Evolutionary conservation across 192 early-diverging fungal species (phyloP).

Genomic region (Backusella australiensis): DNA sequence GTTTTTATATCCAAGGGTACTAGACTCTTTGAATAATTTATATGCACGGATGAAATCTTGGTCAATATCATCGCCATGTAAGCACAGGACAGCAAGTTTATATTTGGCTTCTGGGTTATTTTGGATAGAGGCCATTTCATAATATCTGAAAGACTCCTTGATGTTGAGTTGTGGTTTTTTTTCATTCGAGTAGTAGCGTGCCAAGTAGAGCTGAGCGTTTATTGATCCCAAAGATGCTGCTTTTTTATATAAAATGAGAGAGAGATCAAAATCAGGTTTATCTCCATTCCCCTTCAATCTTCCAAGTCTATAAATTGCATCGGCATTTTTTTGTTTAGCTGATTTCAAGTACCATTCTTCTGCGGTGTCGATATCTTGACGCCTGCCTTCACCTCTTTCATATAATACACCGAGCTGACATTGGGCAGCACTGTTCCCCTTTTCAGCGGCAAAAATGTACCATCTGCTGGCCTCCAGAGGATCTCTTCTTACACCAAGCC

Average conservation of each 20-base stretch:
- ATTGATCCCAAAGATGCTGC: neutral
- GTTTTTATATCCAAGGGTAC: neutral
- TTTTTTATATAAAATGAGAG: neutral
- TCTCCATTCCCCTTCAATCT: neutral
- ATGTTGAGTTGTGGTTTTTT: conserved; percentile 12
- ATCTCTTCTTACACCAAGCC: conserved; percentile 7
- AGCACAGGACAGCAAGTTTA: neutral
- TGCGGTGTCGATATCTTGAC: neutral
- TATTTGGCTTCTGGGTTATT: neutral
- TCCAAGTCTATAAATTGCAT: neutral
- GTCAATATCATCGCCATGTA: conserved; percentile 26
- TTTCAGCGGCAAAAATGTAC: neutral
- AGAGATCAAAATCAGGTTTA: neutral
- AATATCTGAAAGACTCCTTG: conserved; percentile 28
- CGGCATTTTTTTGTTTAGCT: neutral
- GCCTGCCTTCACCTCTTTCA: conserved; percentile 4
- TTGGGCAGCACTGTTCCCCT: neutral
- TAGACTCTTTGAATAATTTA: neutral
- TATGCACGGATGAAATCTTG: neutral
- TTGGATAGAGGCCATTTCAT: conserved; percentile 11
- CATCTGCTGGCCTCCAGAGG: neutral
- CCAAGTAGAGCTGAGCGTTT: neutral
- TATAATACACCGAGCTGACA: neutral
- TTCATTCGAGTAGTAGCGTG: neutral
- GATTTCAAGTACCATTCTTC: neutral